A percentile compares a stretch with the other conserved stretches of the same genome.
Evolutionary conservation across 805 yeast genomes (phyloP).

Genomic region (fission yeast (Schizosaccharomyces pombe)): DNA sequence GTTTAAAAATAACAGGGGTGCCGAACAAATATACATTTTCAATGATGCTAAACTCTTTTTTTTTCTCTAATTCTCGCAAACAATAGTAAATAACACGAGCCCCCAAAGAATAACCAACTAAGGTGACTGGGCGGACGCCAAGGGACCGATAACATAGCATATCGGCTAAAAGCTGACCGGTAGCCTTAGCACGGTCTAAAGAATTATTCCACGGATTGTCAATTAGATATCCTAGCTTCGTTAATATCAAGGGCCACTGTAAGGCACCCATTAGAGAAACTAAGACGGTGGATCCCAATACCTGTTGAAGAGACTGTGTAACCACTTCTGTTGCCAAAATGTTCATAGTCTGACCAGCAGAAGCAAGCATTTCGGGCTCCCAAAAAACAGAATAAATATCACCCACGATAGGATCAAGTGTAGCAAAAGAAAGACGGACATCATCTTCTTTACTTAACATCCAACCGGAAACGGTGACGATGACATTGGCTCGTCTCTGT

Average conservation of each 20-base stretch:
- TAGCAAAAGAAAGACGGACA: conserved; percentile 83
- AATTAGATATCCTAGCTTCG: conserved; percentile 6
- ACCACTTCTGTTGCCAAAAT: conserved; percentile 85
- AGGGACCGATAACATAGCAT: conserved; percentile 5
- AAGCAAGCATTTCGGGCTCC: conserved; percentile 94
- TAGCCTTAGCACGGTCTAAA: conserved; percentile 6
- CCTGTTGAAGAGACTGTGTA: conserved; percentile 82
- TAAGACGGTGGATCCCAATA: conserved; percentile 32
- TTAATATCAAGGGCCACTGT: conserved; percentile 15
- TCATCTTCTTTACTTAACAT: conserved; percentile 89
- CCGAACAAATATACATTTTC: conserved; percentile 9
- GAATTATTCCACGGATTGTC: conserved; percentile 11
- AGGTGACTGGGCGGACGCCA: conserved; percentile 9
- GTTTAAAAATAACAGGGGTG: conserved; percentile 7
- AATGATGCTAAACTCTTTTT: conserved; percentile 8
- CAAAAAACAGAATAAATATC: conserved; percentile 75
- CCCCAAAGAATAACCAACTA: conserved; percentile 10
- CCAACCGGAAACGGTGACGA: conserved; percentile 90
- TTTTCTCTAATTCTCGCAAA: conserved; percentile 7
- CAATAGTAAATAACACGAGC: conserved; percentile 9
- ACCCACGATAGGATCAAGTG: conserved; percentile 95
- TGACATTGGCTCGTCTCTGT: conserved; percentile 64
- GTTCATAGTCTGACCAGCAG: conserved; percentile 88
- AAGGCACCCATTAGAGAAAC: conserved; percentile 8
- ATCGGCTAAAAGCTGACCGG: conserved; percentile 10